Conservation (phyloP, 306 rosid species). For the Spatholobus suberectus region DNA sequence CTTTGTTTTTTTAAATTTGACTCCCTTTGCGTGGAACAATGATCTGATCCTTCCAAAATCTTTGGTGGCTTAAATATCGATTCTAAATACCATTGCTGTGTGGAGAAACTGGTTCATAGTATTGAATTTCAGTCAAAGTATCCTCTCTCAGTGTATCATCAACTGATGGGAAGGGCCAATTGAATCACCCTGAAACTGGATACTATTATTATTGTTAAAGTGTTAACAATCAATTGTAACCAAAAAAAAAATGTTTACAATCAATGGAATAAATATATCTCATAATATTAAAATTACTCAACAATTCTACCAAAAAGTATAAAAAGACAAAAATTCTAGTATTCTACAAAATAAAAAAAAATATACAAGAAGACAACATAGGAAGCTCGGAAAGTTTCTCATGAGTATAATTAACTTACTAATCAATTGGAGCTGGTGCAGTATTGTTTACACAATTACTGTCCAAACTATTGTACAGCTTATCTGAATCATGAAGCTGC, state of each 20-base stretch:
- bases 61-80: slow-evolving; percentile 51
- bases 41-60: slow-evolving; percentile 23
- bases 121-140: background rate
- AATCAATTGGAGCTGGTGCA: slow-evolving; percentile 35
- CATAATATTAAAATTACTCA: no score
- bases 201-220: background rate
- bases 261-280: no score
- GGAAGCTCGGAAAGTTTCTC: background rate
- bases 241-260: no score
- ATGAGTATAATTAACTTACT: slow-evolving; percentile 43
- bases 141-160: background rate
- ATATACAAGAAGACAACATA: no score
- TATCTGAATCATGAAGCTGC: slow-evolving; percentile 33
- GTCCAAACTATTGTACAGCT: background rate
- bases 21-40: background rate
- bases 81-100: slow-evolving; percentile 60
- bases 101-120: slow-evolving; percentile 47
- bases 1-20: background rate
- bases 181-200: background rate
- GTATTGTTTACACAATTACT: background rate
- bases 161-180: background rate
- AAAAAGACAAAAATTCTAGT: no score
- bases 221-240: background rate
- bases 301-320: no score
- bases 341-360: no score